A percentile compares a stretch with the other conserved stretches of the same genome.
phyloP scores from a whole-genome alignment of 2,329 filamentous ascomycete genomes.

The Monosporascus sp. region DNA sequence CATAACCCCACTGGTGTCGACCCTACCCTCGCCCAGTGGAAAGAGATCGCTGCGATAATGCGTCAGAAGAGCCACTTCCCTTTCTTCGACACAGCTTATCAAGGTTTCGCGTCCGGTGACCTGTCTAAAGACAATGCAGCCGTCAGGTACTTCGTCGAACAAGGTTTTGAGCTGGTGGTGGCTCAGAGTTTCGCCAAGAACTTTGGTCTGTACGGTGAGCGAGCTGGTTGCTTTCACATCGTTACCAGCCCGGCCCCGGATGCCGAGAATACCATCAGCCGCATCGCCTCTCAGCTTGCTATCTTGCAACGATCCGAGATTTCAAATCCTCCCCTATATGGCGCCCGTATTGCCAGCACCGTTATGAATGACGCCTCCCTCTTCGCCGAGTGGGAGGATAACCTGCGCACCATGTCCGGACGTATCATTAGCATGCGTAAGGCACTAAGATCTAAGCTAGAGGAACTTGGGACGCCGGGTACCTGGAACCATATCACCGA shows the following conservation, averaged over 20 bases:
- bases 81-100: slow-evolving; percentile 98
- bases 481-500: slow-evolving; percentile 96
- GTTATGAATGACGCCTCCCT: slow-evolving; percentile 78
- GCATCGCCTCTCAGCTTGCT: slow-evolving; percentile 82
- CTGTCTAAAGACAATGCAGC: slow-evolving; percentile 80
- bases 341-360: slow-evolving; percentile 78
- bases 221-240: slow-evolving; percentile 93
- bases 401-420: slow-evolving; percentile 89
- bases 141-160: slow-evolving; percentile 89
- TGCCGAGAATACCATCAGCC: slow-evolving; percentile 52
- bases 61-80: slow-evolving; percentile 80
- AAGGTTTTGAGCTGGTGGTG: slow-evolving; percentile 83
- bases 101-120: slow-evolving; percentile 93
- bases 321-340: slow-evolving; percentile 92
- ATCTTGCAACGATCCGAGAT: slow-evolving; percentile 97
- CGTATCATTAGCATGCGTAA: slow-evolving; percentile 91
- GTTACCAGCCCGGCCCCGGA: slow-evolving; percentile 69
- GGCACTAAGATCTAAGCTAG: slow-evolving; percentile 71
- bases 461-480: slow-evolving; percentile 79
- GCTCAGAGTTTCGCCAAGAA: slow-evolving; percentile 97
- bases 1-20: slow-evolving; percentile 98
- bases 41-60: slow-evolving; percentile 75
- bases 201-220: slow-evolving; percentile 94
- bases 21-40: slow-evolving; percentile 91
- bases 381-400: slow-evolving; percentile 88